Conservation (phyloP, 805 yeast genomes). For the Ogataea philodendri region DNA sequence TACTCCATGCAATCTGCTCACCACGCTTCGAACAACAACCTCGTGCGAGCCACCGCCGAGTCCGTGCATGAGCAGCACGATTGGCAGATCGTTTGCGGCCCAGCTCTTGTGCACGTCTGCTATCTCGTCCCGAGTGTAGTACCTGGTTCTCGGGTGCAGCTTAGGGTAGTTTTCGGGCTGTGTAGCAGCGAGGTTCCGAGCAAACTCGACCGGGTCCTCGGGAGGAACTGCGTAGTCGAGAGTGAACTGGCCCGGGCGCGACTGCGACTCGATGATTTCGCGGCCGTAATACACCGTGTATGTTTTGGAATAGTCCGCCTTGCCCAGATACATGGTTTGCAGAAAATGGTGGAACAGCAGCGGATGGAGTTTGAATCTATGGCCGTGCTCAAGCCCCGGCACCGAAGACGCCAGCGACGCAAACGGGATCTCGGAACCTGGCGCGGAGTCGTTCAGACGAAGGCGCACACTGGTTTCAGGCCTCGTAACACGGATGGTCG, state of each 20-base stretch:
- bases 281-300: conserved; percentile 48
- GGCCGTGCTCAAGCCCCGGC: conserved; percentile 41
- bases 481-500: conserved; percentile 1
- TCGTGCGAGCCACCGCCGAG: conserved; percentile 81
- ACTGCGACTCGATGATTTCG: conserved; percentile 37
- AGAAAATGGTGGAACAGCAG: conserved; percentile 46
- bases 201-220: conserved; percentile 28
- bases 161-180: conserved; percentile 54
- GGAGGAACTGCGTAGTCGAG: conserved; percentile 46
- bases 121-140: conserved; percentile 47
- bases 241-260: conserved; percentile 42
- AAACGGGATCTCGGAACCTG: conserved; percentile 23
- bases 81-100: conserved; percentile 46
- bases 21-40: conserved; percentile 60
- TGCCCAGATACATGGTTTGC: conserved; percentile 49
- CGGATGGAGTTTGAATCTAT: conserved; percentile 45
- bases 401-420: conserved; percentile 38
- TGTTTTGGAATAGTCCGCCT: conserved; percentile 40
- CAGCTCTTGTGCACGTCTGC: conserved; percentile 32
- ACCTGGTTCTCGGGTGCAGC: conserved; percentile 69
- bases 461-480: conserved; percentile 1
- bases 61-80: conserved; percentile 66
- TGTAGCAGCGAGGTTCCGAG: conserved; percentile 37
- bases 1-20: conserved; percentile 40
- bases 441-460: conserved; percentile 1